Conservation (phyloP, 306 rosid species). For the Pyrus pyrifolia region DNA sequence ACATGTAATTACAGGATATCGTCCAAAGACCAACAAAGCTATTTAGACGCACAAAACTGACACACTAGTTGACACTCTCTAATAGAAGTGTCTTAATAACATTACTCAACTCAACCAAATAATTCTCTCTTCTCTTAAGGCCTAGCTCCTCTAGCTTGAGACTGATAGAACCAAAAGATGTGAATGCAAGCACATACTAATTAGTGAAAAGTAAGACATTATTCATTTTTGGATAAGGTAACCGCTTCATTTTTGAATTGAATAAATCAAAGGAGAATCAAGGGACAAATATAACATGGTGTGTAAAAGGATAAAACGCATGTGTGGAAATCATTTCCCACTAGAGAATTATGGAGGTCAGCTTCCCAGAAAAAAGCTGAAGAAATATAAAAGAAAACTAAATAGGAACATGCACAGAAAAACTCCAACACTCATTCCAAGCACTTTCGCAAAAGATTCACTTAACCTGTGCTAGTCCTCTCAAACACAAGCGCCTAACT, state of each 20-base stretch:
- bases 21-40: background rate
- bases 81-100: no score
- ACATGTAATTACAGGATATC: background rate
- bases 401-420: conserved; percentile 5
- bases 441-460: background rate
- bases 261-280: no score
- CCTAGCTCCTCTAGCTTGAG: background rate
- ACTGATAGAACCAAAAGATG: background rate
- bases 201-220: background rate
- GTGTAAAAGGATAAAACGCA: no score
- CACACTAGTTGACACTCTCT: background rate
- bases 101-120: no score
- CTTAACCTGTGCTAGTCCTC: conserved; percentile 88
- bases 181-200: background rate
- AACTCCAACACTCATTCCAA: background rate
- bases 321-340: no score
- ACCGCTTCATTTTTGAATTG: no score
- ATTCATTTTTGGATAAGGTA: background rate
- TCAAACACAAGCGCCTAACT: conserved; percentile 84
- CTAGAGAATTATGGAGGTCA: background rate
- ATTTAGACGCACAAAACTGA: background rate
- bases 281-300: no score
- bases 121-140: background rate
- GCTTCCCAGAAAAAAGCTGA: conserved; percentile 1
- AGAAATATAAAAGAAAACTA: background rate